phyloP scores from a whole-genome alignment of 306 rosid genomes.

The Phaseolus lunatus region DNA sequence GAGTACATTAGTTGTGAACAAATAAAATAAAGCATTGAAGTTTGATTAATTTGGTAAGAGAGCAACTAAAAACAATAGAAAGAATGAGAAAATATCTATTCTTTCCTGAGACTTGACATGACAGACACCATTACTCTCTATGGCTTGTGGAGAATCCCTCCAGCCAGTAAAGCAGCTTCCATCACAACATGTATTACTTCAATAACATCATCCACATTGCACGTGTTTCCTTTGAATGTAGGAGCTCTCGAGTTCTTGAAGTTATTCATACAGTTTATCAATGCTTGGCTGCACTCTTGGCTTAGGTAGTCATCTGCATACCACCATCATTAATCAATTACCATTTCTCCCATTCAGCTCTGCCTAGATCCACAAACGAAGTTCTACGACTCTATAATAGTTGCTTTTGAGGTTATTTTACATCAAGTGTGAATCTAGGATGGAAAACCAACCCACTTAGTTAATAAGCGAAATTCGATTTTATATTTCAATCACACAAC shows the following conservation, averaged over 20 bases:
- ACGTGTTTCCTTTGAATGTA: conserved; percentile 78
- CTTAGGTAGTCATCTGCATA: conserved; percentile 90
- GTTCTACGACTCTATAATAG: neutral
- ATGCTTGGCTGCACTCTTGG: conserved; percentile 80
- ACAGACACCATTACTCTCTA: conserved; percentile 36
- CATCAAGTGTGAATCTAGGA: too few species aligned
- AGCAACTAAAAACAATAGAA: conserved; percentile 33
- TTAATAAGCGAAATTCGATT: neutral
- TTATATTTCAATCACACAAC: neutral
- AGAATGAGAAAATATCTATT: conserved; percentile 1
- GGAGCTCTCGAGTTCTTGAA: conserved; percentile 54
- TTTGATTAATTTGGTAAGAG: conserved; percentile 29
- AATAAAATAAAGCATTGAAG: conserved; percentile 26
- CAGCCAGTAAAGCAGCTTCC: conserved; percentile 95
- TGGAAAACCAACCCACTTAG: neutral
- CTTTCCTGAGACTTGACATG: conserved; percentile 15
- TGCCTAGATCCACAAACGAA: neutral
- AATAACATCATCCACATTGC: conserved; percentile 67
- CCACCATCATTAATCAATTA: conserved; percentile 29
- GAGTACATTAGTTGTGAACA: conserved; percentile 13
- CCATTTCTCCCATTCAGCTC: neutral
- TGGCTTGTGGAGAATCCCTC: conserved; percentile 84
- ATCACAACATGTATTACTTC: conserved; percentile 72
- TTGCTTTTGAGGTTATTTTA: too few species aligned
- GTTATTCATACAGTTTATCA: conserved; percentile 74